Evolutionary conservation across 2,329 filamentous ascomycete species (phyloP).

Genomic region (Berkeleyomyces rouxiae): DNA sequence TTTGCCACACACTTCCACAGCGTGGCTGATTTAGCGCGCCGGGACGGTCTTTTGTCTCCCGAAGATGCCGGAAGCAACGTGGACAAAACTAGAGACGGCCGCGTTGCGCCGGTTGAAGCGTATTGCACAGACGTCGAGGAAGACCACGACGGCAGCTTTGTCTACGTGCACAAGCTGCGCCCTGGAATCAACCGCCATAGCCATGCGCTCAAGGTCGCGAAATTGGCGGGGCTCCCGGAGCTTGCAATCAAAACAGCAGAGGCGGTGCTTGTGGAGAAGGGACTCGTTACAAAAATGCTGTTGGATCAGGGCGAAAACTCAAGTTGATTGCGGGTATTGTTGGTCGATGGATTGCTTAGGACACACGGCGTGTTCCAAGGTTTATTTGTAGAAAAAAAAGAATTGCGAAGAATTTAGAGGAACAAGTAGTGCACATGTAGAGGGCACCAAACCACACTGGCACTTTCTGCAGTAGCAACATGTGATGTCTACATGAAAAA

Average conservation of each 20-base stretch:
- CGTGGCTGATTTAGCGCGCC: conserved; percentile 50
- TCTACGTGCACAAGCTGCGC: conserved; percentile 69
- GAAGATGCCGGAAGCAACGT: neutral
- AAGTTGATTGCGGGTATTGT: neutral
- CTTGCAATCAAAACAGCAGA: conserved; percentile 52
- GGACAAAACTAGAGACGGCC: neutral
- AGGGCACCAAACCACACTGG: too few relatives aligned
- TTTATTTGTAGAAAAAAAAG: too few relatives aligned
- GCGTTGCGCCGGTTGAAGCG: conserved; percentile 35
- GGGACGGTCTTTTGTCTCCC: conserved; percentile 15
- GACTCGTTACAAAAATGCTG: neutral
- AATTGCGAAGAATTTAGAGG: too few relatives aligned
- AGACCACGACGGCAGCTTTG: conserved; percentile 52
- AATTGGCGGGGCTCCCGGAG: conserved; percentile 65
- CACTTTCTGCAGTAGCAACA: too few relatives aligned
- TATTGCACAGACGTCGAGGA: conserved; percentile 88
- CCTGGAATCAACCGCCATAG: conserved; percentile 72
- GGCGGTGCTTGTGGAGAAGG: conserved; percentile 29
- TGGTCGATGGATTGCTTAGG: neutral
- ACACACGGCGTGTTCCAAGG: too few relatives aligned
- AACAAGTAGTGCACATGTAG: too few relatives aligned
- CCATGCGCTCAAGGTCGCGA: conserved; percentile 90
- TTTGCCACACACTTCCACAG: conserved; percentile 94
- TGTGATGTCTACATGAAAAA: neutral
- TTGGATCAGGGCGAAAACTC: neutral